These are phyloP conservation scores for Aegilops bicornis DNA, from an alignment of 176 grass and related monocot genomes.

Conservation along the genomic window DNA sequence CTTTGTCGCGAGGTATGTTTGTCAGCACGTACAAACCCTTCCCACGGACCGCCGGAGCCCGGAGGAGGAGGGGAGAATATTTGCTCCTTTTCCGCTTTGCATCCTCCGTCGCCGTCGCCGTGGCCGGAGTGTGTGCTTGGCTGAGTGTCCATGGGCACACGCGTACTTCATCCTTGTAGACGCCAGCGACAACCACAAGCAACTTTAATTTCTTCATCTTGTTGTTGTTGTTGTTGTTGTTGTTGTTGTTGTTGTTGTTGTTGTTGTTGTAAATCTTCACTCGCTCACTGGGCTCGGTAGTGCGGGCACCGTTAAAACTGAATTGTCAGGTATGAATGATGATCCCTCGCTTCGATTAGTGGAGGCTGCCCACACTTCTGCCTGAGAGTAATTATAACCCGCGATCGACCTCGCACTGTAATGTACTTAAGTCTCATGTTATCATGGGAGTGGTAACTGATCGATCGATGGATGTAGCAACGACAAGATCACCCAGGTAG, in stretches of 20 bases:
- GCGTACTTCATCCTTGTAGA: neutral
- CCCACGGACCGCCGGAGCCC: neutral
- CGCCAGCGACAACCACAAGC: neutral
- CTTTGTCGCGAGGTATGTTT: neutral
- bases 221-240: too few relatives aligned
- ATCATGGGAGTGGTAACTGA: neutral
- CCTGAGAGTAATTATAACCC: neutral
- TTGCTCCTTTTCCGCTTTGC: too few relatives aligned
- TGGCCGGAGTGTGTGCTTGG: neutral
- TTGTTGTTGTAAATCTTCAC: too few relatives aligned
- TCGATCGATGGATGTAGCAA: conserved; percentile 7
- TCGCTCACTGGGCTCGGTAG: neutral
- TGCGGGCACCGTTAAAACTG: conserved; percentile 59
- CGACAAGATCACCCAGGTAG: neutral
- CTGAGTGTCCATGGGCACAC: too few relatives aligned
- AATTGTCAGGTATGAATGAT: neutral
- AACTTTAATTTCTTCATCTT: neutral
- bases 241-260: too few relatives aligned
- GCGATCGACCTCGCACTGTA: too few relatives aligned
- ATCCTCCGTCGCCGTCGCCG: neutral
- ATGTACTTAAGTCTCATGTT: too few relatives aligned
- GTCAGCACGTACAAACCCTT: neutral
- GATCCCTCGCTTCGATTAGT: conserved; percentile 39
- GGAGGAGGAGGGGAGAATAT: too few relatives aligned
- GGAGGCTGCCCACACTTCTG: conserved; percentile 26